These are phyloP conservation scores for Dactylorhiza incarnata DNA, from an alignment of 106 monocot genomes.

Conservation along the genomic window DNA sequence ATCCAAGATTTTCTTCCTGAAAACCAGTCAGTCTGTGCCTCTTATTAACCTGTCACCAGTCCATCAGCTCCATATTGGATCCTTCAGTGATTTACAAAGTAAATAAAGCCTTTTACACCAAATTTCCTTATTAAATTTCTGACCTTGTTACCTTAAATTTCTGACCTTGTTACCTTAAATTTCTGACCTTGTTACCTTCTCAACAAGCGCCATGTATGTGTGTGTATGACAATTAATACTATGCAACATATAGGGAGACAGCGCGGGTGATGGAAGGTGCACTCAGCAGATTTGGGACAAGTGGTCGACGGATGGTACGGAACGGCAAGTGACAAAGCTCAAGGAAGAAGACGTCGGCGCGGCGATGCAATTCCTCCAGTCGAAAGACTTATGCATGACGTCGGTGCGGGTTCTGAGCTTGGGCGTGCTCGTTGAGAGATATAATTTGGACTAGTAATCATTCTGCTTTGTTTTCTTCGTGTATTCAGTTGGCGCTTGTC, in stretches of 20 bases:
- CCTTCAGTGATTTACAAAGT: background rate
- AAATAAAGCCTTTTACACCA: background rate
- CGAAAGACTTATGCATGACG: conserved; percentile 61
- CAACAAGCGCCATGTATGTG: background rate
- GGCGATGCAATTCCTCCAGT: conserved; percentile 63
- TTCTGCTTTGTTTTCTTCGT: too few species aligned
- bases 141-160: background rate
- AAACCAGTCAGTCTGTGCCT: too few species aligned
- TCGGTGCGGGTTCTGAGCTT: conserved; percentile 37
- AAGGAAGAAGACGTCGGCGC: conserved; percentile 59
- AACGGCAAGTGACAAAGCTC: conserved; percentile 50
- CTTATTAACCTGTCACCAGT: background rate
- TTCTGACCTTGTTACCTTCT: too few species aligned
- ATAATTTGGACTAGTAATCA: too few species aligned
- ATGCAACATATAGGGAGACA: conserved; percentile 21
- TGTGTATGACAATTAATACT: background rate
- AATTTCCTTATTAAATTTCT: background rate
- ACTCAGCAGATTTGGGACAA: conserved; percentile 42
- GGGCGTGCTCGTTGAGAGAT: too few species aligned
- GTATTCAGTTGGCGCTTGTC: too few species aligned
- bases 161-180: too few species aligned
- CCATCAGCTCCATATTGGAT: background rate
- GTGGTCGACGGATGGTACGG: conserved; percentile 55
- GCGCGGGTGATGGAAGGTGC: conserved; percentile 23
- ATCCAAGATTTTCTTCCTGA: too few species aligned